Base-by-base conservation (phyloP, 768 basidiomycete genomes). In the Pleurotus eryngii region DNA sequence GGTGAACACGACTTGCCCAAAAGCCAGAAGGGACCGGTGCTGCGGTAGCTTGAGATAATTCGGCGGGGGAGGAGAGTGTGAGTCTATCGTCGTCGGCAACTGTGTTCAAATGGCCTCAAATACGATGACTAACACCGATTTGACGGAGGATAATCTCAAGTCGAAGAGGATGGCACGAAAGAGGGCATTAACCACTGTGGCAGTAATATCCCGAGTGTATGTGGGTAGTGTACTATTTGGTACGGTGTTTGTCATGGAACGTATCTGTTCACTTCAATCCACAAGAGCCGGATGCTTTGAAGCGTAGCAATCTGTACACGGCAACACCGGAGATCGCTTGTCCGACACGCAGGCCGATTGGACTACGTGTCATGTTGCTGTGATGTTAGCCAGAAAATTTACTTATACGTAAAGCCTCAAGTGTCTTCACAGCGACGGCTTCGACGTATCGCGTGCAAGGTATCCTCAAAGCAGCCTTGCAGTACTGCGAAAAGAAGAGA, bases 271-370 rank as follows among this genome's bases (percentile, higher is more conserved):
- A 90, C 60, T 97, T 92, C 66, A 81, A 81, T 0, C 46, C 67
- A 0, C 53, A 64, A 14, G 95, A 98, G 66, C 71, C 86, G n/a
- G 77, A 82, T n/a, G 67, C 85, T 8, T 80, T 97, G 53, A 75
- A 79, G 51, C 93, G 92, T 0, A 90, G 89, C 2, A 95, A 95
- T 68, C 65, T 98, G 3, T 84, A 84, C 60, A 85, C 88, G 2
- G 94, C 93, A 0, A 85, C 90, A 0, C 54, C 78, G 9, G 89
- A 93, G 89, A 93, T 60, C 81, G 92, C 1, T 69, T 78, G 60
- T 70, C 71, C 3, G 79, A 79, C 4, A 90, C 89, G 88, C 71
- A 72, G 55, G 61, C 63, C 27, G n/a, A n/a, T n/a, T n/a, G n/a
- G n/a, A n/a, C n/a, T n/a, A n/a, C n/a, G n/a, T n/a, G n/a, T n/a